phyloP scores from a whole-genome alignment of 106 monocot genomes.

The Platanthera guangdongensis region DNA sequence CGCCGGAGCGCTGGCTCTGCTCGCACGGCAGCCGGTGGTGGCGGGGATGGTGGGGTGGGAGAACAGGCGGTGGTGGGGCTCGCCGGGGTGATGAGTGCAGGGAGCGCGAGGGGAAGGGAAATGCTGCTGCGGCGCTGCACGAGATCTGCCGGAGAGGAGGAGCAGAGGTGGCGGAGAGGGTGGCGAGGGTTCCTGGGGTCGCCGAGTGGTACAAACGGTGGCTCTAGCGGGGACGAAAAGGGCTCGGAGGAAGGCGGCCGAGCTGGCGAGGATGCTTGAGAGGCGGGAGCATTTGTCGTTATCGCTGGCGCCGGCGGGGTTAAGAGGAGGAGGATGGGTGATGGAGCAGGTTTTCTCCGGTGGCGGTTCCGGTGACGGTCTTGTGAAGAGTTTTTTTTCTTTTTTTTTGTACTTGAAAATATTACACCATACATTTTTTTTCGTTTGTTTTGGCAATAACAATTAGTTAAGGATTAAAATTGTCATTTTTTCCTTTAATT shows the following conservation, averaged over 20 bases:
- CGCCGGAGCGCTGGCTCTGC: conserved; percentile 57
- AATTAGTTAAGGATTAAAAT: too few relatives aligned
- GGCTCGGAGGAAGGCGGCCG: not conserved
- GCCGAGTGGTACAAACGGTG: not conserved
- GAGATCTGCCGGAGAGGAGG: conserved; percentile 48
- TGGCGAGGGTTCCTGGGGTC: conserved; percentile 9
- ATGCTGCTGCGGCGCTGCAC: conserved; percentile 50
- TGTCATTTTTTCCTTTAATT: too few relatives aligned
- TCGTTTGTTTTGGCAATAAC: not conserved
- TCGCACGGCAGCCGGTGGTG: conserved; percentile 26
- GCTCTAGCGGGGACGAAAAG: not conserved
- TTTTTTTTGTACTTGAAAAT: not conserved
- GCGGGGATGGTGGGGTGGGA: conserved; percentile 21
- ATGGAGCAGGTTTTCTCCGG: not conserved
- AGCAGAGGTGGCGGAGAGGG: conserved; percentile 15
- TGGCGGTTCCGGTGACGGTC: not conserved
- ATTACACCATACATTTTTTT: not conserved
- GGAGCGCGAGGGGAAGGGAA: conserved; percentile 49
- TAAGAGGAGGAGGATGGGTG: not conserved
- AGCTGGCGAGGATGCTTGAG: not conserved
- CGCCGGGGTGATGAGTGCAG: conserved; percentile 47
- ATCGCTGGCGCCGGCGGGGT: not conserved
- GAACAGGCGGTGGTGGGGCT: conserved; percentile 21
- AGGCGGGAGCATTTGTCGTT: not conserved
- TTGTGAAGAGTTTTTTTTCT: not conserved